phyloP scores from a whole-genome alignment of 2,329 filamentous ascomycete species.

The Periconia macrospinosa region DNA sequence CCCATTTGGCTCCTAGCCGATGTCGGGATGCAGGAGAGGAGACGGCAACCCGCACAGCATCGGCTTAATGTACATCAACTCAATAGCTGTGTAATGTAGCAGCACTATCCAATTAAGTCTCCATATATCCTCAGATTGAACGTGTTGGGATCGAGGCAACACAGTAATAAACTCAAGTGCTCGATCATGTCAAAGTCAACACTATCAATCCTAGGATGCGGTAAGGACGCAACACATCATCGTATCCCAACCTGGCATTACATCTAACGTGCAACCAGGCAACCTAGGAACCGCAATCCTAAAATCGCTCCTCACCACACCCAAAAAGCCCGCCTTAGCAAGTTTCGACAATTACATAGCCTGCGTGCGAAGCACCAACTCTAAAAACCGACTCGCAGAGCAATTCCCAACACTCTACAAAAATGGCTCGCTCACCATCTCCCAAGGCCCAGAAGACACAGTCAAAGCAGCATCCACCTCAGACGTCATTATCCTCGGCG shows the following conservation, averaged over 20 bases:
- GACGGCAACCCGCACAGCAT: not conserved
- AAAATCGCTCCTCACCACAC: slow-evolving; percentile 32
- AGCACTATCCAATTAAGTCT: not conserved
- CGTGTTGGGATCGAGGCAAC: not conserved
- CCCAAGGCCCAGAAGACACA: slow-evolving; percentile 34
- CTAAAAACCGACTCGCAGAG: slow-evolving; percentile 35
- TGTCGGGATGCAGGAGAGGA: not conserved
- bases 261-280: slow-evolving; percentile 26
- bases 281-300: slow-evolving; percentile 46
- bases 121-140: not conserved
- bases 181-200: slow-evolving; percentile 19
- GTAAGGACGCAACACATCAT: slow-evolving; percentile 14
- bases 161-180: not conserved
- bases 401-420: slow-evolving; percentile 34
- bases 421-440: slow-evolving; percentile 34
- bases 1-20: not conserved
- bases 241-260: not conserved
- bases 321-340: slow-evolving; percentile 8
- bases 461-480: slow-evolving; percentile 39
- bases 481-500: slow-evolving; percentile 50
- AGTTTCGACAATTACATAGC: slow-evolving; percentile 43
- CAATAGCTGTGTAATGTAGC: not conserved
- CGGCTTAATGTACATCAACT: not conserved
- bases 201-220: slow-evolving; percentile 33
- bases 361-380: slow-evolving; percentile 46